Evolutionary conservation across 352 stramenopile genomes (phyloP).

Genomic region (Globisporangium polare): DNA sequence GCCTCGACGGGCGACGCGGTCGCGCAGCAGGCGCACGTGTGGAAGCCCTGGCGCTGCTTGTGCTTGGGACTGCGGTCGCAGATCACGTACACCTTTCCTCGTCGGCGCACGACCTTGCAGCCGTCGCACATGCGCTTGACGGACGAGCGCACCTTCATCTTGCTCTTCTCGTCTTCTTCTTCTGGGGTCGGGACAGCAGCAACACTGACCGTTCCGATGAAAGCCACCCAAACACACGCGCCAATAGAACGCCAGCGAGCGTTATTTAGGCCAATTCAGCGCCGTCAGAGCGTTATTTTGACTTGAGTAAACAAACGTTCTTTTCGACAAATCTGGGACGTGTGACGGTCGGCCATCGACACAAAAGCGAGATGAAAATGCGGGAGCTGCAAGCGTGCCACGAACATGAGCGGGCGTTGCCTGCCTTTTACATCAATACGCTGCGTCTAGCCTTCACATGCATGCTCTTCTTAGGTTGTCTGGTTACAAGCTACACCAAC

Average conservation of each 20-base stretch:
- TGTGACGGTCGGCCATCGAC: too few species aligned
- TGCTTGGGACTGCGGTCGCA: conserved; percentile 90
- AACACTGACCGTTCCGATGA: conserved; percentile 7
- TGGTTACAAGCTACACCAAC: not conserved
- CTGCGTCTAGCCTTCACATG: not conserved
- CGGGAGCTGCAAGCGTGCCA: not conserved
- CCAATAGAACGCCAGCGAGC: not conserved
- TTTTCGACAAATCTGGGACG: too few species aligned
- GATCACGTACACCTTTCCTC: conserved; percentile 87
- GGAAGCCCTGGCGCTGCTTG: conserved; percentile 92
- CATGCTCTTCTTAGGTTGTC: not conserved
- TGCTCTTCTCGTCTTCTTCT: conserved; percentile 18
- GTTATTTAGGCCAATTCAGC: not conserved
- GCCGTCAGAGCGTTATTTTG: too few species aligned
- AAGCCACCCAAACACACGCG: not conserved
- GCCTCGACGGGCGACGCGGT: conserved; percentile 19
- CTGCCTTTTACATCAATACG: not conserved
- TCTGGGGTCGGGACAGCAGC: not conserved
- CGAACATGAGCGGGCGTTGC: not conserved
- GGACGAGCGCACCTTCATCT: conserved; percentile 90
- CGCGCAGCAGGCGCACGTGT: conserved; percentile 56
- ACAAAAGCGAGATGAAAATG: too few species aligned
- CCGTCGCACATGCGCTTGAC: conserved; percentile 91
- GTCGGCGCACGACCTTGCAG: conserved; percentile 89
- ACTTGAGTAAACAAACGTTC: not conserved